Percentiles rank a stretch among this genome's conserved stretches.
Evolutionary conservation across 2,329 filamentous ascomycete species (phyloP).

Genomic region (Phialocephala sp.): DNA sequence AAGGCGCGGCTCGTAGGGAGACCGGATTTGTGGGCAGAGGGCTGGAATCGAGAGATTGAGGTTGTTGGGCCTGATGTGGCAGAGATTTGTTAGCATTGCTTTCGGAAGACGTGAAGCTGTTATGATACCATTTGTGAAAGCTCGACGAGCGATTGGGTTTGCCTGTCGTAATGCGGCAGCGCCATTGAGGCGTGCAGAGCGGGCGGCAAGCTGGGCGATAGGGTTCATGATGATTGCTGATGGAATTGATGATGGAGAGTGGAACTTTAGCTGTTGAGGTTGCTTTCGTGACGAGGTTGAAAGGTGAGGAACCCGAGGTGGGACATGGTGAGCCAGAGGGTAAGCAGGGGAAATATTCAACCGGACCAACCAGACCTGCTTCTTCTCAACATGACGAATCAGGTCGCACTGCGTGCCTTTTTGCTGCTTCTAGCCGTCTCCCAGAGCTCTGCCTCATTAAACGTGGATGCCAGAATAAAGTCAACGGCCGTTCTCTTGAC

Average conservation of each 20-base stretch:
- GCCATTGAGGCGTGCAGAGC: conserved; percentile 37
- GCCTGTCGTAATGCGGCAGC: conserved; percentile 31
- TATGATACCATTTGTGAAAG: conserved; percentile 37
- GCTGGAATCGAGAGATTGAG: conserved; percentile 38
- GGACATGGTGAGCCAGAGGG: not conserved
- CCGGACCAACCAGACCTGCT: conserved; percentile 9
- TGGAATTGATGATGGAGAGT: conserved; percentile 31
- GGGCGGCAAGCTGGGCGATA: conserved; percentile 34
- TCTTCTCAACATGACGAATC: conserved; percentile 7
- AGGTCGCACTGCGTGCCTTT: not conserved
- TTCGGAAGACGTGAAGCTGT: conserved; percentile 24
- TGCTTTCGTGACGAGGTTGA: conserved; percentile 10
- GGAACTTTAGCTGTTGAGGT: conserved; percentile 19
- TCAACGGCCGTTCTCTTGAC: conserved; percentile 59
- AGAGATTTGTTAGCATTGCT: conserved; percentile 27
- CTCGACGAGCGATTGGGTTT: conserved; percentile 37
- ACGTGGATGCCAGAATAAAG: conserved; percentile 58
- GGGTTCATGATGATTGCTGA: conserved; percentile 39
- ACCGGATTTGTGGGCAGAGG: conserved; percentile 28
- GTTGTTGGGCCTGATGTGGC: conserved; percentile 31
- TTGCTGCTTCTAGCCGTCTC: not conserved
- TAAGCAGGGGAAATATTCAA: conserved; percentile 11
- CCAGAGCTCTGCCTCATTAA: conserved; percentile 44
- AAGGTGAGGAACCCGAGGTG: conserved; percentile 1
- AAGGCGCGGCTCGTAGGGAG: conserved; percentile 35